Evolutionary conservation across 345 rosid species (phyloP).

Genomic region (Psidium guajava): DNA sequence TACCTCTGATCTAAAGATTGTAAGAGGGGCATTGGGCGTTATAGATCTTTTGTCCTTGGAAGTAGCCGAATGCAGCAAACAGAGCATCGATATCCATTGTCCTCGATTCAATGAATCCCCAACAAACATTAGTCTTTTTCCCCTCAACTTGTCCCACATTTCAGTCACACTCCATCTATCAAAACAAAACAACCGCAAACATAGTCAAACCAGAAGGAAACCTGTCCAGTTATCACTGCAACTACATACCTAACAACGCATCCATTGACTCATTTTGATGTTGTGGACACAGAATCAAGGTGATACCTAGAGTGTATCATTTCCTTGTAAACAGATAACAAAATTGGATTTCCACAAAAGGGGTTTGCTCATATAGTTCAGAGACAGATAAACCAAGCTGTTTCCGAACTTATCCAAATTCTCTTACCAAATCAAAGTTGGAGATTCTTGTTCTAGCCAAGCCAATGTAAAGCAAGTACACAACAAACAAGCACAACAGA

Average conservation of each 20-base stretch:
- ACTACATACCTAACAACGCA: background rate
- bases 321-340: background rate
- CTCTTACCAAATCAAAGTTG: background rate
- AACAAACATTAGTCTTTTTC: constrained; percentile 89
- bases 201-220: background rate
- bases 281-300: background rate
- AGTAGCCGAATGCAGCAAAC: constrained; percentile 76
- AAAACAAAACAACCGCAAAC: background rate
- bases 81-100: constrained; percentile 98
- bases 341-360: background rate
- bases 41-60: constrained; percentile 68
- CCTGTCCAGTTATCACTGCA: background rate
- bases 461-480: background rate
- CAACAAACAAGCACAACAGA: background rate
- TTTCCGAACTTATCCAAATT: background rate
- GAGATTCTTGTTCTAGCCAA: background rate
- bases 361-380: background rate
- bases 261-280: background rate
- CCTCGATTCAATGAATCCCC: constrained; percentile 96
- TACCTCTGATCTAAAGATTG: constrained; percentile 91
- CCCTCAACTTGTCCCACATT: constrained; percentile 97
- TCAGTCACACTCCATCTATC: constrained; percentile 74
- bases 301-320: background rate
- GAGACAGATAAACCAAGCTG: background rate
- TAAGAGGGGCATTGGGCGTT: constrained; percentile 81